Conservation (phyloP, 2,329 filamentous ascomycete species). For the Penicillium janthinellum region DNA sequence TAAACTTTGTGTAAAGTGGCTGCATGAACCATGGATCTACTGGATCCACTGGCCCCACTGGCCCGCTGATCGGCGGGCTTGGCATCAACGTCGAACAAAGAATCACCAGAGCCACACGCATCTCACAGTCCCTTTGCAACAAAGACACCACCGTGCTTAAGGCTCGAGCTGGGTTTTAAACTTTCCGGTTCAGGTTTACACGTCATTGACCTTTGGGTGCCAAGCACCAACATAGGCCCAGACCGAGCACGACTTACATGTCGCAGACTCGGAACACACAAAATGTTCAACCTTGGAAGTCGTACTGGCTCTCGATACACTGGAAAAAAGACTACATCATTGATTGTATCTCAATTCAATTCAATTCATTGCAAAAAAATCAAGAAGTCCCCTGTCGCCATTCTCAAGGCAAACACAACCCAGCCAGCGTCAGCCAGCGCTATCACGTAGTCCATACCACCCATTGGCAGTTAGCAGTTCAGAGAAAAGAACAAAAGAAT, state of each 20-base stretch:
- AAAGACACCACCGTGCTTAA: background rate
- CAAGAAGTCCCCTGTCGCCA: too few species aligned
- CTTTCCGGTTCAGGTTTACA: background rate
- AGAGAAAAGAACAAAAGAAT: too few species aligned
- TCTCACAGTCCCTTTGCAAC: background rate
- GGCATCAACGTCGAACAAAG: slow-evolving; percentile 8
- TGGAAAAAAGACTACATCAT: too few species aligned
- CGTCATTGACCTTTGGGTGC: background rate
- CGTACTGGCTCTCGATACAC: too few species aligned
- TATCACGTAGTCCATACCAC: too few species aligned
- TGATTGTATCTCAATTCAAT: too few species aligned
- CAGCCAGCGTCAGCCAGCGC: too few species aligned
- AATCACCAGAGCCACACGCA: background rate
- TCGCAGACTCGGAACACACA: background rate
- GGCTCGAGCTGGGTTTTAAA: background rate
- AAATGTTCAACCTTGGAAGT: background rate
- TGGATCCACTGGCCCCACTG: background rate
- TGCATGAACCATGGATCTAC: background rate
- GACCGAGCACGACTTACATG: background rate
- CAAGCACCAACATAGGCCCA: background rate
- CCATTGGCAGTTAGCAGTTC: too few species aligned
- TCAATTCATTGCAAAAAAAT: too few species aligned
- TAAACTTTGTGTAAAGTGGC: background rate
- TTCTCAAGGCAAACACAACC: too few species aligned
- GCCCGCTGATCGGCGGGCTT: slow-evolving; percentile 2